Percentiles rank a stretch among this genome's conserved stretches.
Evolutionary conservation across 192 early-diverging fungal species (phyloP).

Genomic region (Phlyctochytrium planicorne): DNA sequence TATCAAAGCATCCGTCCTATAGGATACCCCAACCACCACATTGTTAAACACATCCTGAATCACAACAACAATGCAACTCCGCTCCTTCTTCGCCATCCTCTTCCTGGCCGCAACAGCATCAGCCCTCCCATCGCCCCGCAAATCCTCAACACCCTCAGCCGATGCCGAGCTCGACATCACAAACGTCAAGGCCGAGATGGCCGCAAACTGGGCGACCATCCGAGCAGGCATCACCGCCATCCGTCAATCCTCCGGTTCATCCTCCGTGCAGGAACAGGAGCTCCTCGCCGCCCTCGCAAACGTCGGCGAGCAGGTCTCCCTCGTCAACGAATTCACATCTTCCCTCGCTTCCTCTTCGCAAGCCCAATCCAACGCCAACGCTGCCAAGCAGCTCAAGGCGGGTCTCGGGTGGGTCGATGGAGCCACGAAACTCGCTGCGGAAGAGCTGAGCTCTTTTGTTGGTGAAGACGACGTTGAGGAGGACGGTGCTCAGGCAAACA

Average conservation of each 20-base stretch:
- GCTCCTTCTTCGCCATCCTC: too few relatives aligned
- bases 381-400: neutral
- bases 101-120: too few relatives aligned
- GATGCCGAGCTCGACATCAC: neutral
- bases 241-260: neutral
- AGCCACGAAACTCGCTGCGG: neutral
- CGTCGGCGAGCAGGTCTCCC: neutral
- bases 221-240: neutral
- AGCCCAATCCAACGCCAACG: neutral
- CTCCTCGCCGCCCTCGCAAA: neutral
- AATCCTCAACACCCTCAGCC: too few relatives aligned
- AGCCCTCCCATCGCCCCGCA: too few relatives aligned
- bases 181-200: neutral
- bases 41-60: too few relatives aligned
- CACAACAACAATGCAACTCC: too few relatives aligned
- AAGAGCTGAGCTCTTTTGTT: neutral
- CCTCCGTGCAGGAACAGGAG: neutral
- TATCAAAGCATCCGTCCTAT: too few relatives aligned
- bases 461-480: neutral
- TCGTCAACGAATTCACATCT: neutral
- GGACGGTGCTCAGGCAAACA: neutral
- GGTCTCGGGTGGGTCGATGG: neutral
- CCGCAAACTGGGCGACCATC: neutral
- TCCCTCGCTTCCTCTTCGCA: neutral
- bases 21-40: too few relatives aligned